Evolutionary conservation across 179 eudicot genomes (phyloP).

Genomic region (Beta corolliflora): DNA sequence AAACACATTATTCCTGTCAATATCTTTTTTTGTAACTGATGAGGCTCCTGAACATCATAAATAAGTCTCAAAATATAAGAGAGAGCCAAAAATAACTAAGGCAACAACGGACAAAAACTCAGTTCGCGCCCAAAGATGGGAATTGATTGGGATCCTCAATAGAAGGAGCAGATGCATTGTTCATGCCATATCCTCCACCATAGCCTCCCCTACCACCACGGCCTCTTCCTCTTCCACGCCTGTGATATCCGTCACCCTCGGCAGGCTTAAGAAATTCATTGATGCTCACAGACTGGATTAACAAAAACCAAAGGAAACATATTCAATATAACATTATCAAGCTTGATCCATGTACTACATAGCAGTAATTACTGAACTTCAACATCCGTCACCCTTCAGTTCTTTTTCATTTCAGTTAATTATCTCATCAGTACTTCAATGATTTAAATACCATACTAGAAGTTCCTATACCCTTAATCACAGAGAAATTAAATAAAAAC

Average conservation of each 20-base stretch:
- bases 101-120: slow-evolving; percentile 34
- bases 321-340: not conserved
- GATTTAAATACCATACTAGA: too few relatives aligned
- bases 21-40: slow-evolving; percentile 28
- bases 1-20: slow-evolving; percentile 47
- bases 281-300: slow-evolving; percentile 81
- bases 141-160: slow-evolving; percentile 84
- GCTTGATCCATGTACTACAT: not conserved
- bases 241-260: slow-evolving; percentile 64
- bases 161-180: slow-evolving; percentile 56
- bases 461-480: too few relatives aligned
- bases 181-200: slow-evolving; percentile 47
- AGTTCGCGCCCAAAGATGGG: slow-evolving; percentile 81
- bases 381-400: too few relatives aligned
- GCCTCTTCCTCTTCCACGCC: slow-evolving; percentile 75
- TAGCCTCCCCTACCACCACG: slow-evolving; percentile 68
- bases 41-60: slow-evolving; percentile 27
- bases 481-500: too few relatives aligned
- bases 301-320: not conserved
- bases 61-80: slow-evolving; percentile 11
- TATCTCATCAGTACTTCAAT: too few relatives aligned
- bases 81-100: slow-evolving; percentile 26
- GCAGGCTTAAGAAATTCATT: slow-evolving; percentile 94
- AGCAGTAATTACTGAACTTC: too few relatives aligned
- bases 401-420: too few relatives aligned